Evolutionary conservation across 306 rosid species (phyloP).

Genomic region (Inga leiocalycina): DNA sequence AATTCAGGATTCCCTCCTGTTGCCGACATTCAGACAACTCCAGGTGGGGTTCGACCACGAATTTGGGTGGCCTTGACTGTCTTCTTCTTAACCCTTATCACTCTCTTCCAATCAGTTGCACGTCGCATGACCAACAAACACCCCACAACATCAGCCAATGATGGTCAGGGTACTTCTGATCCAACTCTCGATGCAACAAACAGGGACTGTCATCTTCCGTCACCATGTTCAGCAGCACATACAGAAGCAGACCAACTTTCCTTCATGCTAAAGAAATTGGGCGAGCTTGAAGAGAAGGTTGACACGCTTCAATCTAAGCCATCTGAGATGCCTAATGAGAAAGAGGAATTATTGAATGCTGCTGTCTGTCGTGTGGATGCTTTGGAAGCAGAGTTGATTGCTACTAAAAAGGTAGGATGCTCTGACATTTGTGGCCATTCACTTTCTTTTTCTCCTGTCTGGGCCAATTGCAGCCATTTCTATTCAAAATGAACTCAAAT

Average conservation of each 20-base stretch:
- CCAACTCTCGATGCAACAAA: conserved; percentile 36
- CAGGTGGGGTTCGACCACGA: conserved; percentile 58
- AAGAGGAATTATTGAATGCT: conserved; percentile 92
- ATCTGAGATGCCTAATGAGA: conserved; percentile 88
- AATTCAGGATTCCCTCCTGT: conserved; percentile 61
- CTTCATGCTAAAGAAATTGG: conserved; percentile 66
- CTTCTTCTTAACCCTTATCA: conserved; percentile 60
- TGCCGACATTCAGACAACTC: conserved; percentile 38
- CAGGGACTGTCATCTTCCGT: conserved; percentile 44
- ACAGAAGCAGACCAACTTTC: conserved; percentile 57
- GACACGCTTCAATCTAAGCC: conserved; percentile 82
- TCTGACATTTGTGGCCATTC: neutral
- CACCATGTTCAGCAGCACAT: conserved; percentile 43
- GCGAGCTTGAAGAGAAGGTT: conserved; percentile 91
- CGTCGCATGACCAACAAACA: conserved; percentile 55
- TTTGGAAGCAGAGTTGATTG: conserved; percentile 92
- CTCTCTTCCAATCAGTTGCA: conserved; percentile 50
- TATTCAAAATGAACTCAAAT: neutral
- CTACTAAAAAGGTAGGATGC: conserved; percentile 79
- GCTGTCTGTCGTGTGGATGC: conserved; percentile 99
- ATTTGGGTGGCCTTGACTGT: conserved; percentile 61
- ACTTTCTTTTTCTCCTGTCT: neutral
- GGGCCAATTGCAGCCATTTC: neutral
- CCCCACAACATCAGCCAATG: conserved; percentile 42
- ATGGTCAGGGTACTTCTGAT: conserved; percentile 42